A percentile compares a stretch with the other conserved stretches of the same genome.
phyloP scores from a whole-genome alignment of 192 early-diverging fungal species.

The Coemansia sp. region DNA sequence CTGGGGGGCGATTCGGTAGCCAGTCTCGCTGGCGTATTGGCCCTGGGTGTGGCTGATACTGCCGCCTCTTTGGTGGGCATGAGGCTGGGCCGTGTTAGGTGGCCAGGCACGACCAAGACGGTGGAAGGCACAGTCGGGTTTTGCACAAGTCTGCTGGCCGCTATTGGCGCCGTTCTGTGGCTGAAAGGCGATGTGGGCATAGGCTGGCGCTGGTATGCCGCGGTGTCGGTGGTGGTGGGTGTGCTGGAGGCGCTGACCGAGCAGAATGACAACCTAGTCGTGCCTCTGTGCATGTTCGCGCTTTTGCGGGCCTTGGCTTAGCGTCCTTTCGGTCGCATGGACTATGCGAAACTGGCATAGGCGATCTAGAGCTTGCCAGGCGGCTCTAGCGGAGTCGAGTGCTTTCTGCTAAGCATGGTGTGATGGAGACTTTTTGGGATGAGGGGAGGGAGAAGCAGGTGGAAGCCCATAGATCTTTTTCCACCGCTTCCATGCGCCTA shows the following conservation, averaged over 20 bases:
- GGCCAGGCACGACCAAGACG: slow-evolving; percentile 77
- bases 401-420: neutral
- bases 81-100: slow-evolving; percentile 64
- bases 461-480: slow-evolving; percentile 9
- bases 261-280: slow-evolving; percentile 94
- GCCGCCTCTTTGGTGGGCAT: slow-evolving; percentile 86
- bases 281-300: slow-evolving; percentile 76
- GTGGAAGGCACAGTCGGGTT: slow-evolving; percentile 76
- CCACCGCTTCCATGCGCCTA: neutral
- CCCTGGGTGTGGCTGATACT: slow-evolving; percentile 88
- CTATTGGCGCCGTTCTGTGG: slow-evolving; percentile 3
- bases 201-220: slow-evolving; percentile 26
- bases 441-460: neutral
- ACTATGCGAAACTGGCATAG: neutral
- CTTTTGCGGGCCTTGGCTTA: neutral
- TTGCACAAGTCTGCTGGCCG: slow-evolving; percentile 8
- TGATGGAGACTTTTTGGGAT: neutral
- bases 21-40: slow-evolving; percentile 75
- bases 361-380: neutral
- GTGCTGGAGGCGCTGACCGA: slow-evolving; percentile 82
- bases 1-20: slow-evolving; percentile 57
- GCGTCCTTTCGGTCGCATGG: no score
- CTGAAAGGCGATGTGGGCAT: slow-evolving; percentile 12
- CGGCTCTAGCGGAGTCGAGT: neutral
- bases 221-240: slow-evolving; percentile 44